These are phyloP conservation scores for Blastobotrys arbuscula DNA, from an alignment of 1,139 yeast species.

Conservation along the genomic window DNA sequence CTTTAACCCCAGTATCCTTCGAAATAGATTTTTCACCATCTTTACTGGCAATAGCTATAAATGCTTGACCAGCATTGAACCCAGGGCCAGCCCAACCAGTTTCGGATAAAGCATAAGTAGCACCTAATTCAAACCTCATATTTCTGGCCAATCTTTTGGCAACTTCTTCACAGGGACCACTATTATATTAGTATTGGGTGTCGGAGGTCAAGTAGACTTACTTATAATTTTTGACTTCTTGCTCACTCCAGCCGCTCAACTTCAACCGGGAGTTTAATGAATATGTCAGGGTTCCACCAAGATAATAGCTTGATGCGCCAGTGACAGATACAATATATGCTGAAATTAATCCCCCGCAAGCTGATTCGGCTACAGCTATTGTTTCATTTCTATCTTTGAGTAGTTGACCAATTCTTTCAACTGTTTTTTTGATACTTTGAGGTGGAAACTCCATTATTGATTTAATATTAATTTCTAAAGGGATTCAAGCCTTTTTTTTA, in stretches of 20 bases:
- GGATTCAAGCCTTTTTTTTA: too few relatives aligned
- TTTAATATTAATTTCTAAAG: too few relatives aligned
- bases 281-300: constrained; percentile 78
- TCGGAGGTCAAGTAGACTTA: constrained; percentile 5
- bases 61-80: constrained; percentile 52
- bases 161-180: constrained; percentile 73
- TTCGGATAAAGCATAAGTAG: constrained; percentile 75
- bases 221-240: constrained; percentile 63
- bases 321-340: constrained; percentile 77
- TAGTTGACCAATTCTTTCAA: constrained; percentile 51
- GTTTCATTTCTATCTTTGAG: constrained; percentile 53
- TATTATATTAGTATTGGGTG: constrained; percentile 8
- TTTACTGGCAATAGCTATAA: constrained; percentile 68
- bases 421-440: constrained; percentile 44
- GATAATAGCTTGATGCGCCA: constrained; percentile 78
- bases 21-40: constrained; percentile 48
- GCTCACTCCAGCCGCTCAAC: constrained; percentile 70
- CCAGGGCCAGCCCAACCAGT: constrained; percentile 83
- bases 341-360: constrained; percentile 82
- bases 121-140: constrained; percentile 71
- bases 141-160: constrained; percentile 74
- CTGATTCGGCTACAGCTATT: constrained; percentile 77
- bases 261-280: constrained; percentile 68
- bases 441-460: constrained; percentile 56
- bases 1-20: constrained; percentile 43